A percentile compares a stretch with the other conserved stretches of the same genome.
phyloP scores from a whole-genome alignment of 179 eudicot species.

The Camellia oleifera region DNA sequence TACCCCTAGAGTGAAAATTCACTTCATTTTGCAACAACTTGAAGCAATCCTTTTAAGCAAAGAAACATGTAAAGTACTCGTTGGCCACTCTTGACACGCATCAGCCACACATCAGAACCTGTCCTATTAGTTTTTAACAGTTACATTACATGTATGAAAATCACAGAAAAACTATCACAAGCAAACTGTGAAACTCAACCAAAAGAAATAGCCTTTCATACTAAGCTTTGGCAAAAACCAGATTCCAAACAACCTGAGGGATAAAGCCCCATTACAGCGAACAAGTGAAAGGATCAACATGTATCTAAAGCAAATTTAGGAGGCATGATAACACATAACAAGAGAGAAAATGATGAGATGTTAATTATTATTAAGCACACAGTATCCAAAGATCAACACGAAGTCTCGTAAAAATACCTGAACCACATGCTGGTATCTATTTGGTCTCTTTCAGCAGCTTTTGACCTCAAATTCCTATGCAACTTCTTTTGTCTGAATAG shows the following conservation, averaged over 20 bases:
- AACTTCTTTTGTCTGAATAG: background rate
- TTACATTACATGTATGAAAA: no score
- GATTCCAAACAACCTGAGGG: background rate
- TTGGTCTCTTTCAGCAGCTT: background rate
- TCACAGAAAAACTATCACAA: no score
- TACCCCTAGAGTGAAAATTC: no score
- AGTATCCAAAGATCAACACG: background rate
- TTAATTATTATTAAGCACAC: background rate
- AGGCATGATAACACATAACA: background rate
- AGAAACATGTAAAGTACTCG: no score
- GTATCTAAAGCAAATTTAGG: background rate
- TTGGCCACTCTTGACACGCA: no score
- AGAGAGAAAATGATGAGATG: background rate
- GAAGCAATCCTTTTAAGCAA: background rate
- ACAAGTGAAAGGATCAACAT: constrained; percentile 4
- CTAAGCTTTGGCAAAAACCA: no score
- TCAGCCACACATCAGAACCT: no score
- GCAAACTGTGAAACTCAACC: no score
- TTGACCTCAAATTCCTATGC: constrained; percentile 11
- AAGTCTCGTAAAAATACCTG: constrained; percentile 33
- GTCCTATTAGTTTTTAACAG: no score
- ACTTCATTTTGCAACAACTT: no score
- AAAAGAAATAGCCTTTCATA: no score
- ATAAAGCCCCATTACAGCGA: background rate
- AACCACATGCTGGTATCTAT: constrained; percentile 6